Evolutionary conservation across 345 rosid genomes (phyloP), one percentile per base, ranked within the genome.

Genomic region (Salix udensis): DNA sequence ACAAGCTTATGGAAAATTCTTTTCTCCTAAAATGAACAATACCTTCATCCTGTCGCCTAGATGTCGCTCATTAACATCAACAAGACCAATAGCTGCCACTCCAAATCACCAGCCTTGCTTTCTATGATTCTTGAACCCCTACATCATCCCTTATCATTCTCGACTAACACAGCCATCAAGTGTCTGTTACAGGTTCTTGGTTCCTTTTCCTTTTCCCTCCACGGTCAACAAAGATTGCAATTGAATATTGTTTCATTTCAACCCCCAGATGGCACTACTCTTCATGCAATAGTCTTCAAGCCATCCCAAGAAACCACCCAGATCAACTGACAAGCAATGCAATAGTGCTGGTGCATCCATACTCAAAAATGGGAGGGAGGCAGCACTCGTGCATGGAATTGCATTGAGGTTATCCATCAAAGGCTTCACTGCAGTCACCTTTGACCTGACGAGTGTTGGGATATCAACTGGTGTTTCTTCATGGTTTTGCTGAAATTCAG

Each of bases 361-460:
- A 65, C 68, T 77, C 70, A 9, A 53, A 58, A 19, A 42, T 73
- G 5, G 84, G 77, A 13, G 84, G 78, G 11, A 75, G 80, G 62
- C 80, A 76, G 48, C 62, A 31, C 48, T 76, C 8, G 42, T 81
- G 74, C 67, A 81, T 36, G 80, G 80, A 5, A 72, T 80, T 42
- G 77, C 80, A 13, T 46, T 39, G 39, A 69, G 78, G 34, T 50
- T 81, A 46, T 48, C 71, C 28, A 52, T 48, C 62, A 36, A 73
- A 62, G 80, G 75, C 13, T 68, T 44, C 72, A 77, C 31, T 30
- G 64, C 81, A 4, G 19, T 81, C 34, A 81, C 81, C 11, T 77
- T 77, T 68, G 84, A 81, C 74, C 62, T 77, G 84, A 81, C 80
- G 69, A 77, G 84, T 52, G 84, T 53, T 31, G 78, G 80, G 0